These are phyloP conservation scores for Pythium phragmiticola DNA, from an alignment of 352 stramenopile species.

Conservation along the genomic window DNA sequence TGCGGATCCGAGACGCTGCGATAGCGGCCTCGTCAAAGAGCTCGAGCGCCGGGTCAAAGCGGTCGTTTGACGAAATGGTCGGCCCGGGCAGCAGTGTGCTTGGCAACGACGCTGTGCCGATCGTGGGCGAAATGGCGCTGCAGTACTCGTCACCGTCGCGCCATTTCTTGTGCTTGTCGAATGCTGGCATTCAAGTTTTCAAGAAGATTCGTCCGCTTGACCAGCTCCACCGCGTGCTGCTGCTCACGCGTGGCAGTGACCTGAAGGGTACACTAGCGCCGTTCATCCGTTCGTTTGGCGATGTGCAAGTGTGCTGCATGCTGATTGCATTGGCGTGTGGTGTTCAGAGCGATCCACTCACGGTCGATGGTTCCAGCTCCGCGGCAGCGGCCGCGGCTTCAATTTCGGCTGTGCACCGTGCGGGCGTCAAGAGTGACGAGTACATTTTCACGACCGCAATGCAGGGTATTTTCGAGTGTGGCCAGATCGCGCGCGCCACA, in stretches of 20 bases:
- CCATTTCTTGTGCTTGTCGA: constrained; percentile 86
- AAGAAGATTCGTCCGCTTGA: constrained; percentile 90
- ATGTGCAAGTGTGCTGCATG: constrained; percentile 87
- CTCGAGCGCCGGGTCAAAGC: constrained; percentile 37
- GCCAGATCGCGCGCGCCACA: constrained; percentile 33
- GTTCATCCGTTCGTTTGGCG: constrained; percentile 82
- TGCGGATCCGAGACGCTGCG: constrained; percentile 17
- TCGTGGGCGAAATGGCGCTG: constrained; percentile 77
- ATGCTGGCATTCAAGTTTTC: constrained; percentile 85
- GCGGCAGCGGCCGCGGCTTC: constrained; percentile 37
- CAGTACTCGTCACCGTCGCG: constrained; percentile 81
- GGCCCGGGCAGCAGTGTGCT: constrained; percentile 28
- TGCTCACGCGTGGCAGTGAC: constrained; percentile 66
- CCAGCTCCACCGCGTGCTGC: constrained; percentile 74
- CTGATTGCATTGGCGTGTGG: constrained; percentile 86
- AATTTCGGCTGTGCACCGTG: constrained; percentile 42
- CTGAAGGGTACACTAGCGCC: constrained; percentile 61
- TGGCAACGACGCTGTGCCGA: constrained; percentile 31
- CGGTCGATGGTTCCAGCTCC: constrained; percentile 40
- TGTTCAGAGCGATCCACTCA: constrained; percentile 73
- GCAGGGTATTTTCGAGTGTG: constrained; percentile 84
- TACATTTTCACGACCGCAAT: constrained; percentile 78
- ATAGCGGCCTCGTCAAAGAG: background rate
- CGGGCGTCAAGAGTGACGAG: constrained; percentile 67
- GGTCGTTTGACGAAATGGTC: constrained; percentile 77